Evolutionary conservation across 1,284 basidiomycete species (phyloP), one percentile per base, ranked within the genome.

Genomic region (Rhodotorula sp.): DNA sequence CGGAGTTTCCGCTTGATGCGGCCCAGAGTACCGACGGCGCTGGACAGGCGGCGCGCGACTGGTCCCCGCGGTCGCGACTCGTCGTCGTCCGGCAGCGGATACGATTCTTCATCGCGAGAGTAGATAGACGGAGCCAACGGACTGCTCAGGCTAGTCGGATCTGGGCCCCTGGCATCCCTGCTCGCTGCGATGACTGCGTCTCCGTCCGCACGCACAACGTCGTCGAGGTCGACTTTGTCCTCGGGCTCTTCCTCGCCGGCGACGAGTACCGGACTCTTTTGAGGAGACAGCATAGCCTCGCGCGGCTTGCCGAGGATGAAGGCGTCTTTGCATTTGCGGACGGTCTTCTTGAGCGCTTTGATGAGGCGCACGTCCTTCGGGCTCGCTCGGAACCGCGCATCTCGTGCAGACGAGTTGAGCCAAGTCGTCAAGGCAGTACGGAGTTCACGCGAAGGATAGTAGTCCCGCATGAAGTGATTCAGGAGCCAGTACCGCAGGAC

Each of bases 381-480:
- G 76, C 87, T 86, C 74, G 84, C 85, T 78, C 85, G 84, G 79
- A 91, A 80, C 61, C 89, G 84, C 31, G 88, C 87, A 81, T 91
- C 89, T 14, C 60, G 72, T 85, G 84, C 56, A 86, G 83, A 69
- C n/a, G 86, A 83, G 79, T 94, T 94, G 66, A 94, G 79, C 91
- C 91, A 93, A 65, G 85, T 84, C 21, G 90, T 86, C 66, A 93
- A 84, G 52, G 88, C 80, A 49, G 87, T 78, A 74, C 91, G 85
- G 77, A 94, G 81, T 74, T 90, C 89, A 65, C 86, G 85, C 80
- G 91, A 89, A n/a, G 89, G 87, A 70, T 92, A 81, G 79, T 93
- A 94, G 79, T 94, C 92, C 74, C 91, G 88, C 66, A 85, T 85
- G 81, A 93, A 94, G 80, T 93, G 93, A 16, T 90, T 92, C 76